Conservation (phyloP, 2,329 filamentous ascomycete genomes). For the Penicillium sumatraense region DNA sequence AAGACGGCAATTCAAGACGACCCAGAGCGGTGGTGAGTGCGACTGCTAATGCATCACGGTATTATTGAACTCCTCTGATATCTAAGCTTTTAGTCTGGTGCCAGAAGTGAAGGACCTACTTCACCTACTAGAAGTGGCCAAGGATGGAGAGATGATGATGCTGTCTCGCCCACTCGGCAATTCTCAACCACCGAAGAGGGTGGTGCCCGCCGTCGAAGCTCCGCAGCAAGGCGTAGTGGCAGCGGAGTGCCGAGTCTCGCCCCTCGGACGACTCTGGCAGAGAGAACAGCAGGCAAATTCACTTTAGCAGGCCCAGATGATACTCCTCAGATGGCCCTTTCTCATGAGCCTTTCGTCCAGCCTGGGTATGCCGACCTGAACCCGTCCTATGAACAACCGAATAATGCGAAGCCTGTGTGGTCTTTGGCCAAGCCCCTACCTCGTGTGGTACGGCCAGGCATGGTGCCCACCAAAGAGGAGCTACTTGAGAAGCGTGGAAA, state of each 20-base stretch:
- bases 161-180: slow-evolving; percentile 19
- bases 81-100: slow-evolving; percentile 7
- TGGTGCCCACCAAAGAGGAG: slow-evolving; percentile 54
- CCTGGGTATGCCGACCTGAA: slow-evolving; percentile 60
- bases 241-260: slow-evolving; percentile 29
- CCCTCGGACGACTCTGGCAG: slow-evolving; percentile 31
- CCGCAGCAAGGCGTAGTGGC: slow-evolving; percentile 21
- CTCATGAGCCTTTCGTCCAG: slow-evolving; percentile 55
- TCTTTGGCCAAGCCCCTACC: slow-evolving; percentile 59
- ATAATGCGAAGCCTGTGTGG: slow-evolving; percentile 57
- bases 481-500: slow-evolving; percentile 36
- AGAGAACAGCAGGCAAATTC: slow-evolving; percentile 34
- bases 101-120: slow-evolving; percentile 5
- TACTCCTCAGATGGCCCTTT: slow-evolving; percentile 31
- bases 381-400: slow-evolving; percentile 58
- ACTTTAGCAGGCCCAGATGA: slow-evolving; percentile 39
- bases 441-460: slow-evolving; percentile 58
- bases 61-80: background rate
- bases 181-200: slow-evolving; percentile 7
- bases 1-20: slow-evolving; percentile 9
- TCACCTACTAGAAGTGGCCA: slow-evolving; percentile 16
- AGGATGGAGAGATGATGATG: slow-evolving; percentile 11
- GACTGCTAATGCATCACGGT: background rate
- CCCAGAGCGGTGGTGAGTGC: slow-evolving; percentile 16
- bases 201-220: slow-evolving; percentile 28